Percentiles rank a stretch among this genome's conserved stretches.
Evolutionary conservation across 1,284 basidiomycete species (phyloP).

Genomic region (Paramarasmius palmivorus): DNA sequence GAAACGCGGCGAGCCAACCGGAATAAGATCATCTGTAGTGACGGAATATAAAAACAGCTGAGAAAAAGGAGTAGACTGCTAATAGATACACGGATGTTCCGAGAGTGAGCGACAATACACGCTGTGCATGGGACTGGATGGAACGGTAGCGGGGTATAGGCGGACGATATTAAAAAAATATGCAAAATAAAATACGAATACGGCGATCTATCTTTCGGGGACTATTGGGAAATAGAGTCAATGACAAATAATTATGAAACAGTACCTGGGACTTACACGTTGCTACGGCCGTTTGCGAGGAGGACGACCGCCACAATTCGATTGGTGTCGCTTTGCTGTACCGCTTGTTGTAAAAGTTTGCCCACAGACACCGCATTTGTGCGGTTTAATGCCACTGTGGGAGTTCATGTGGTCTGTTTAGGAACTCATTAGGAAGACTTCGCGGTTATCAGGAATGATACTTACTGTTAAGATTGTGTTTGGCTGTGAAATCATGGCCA

Average conservation of each 20-base stretch:
- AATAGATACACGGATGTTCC: conserved; percentile 4
- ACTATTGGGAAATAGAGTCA: neutral
- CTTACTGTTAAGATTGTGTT: conserved; percentile 5
- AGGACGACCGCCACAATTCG: neutral
- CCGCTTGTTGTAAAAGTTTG: conserved; percentile 4
- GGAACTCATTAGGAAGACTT: no score
- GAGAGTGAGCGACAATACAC: neutral
- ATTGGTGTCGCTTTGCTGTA: conserved; percentile 7
- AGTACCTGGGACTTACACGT: neutral
- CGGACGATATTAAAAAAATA: neutral
- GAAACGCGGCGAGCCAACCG: neutral
- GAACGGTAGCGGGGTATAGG: neutral
- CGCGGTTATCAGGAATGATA: no score
- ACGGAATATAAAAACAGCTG: neutral
- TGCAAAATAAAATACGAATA: neutral
- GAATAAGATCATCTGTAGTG: neutral
- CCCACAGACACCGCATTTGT: neutral
- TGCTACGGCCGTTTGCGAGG: conserved; percentile 3
- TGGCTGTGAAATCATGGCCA: neutral
- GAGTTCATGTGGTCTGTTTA: conserved; percentile 5
- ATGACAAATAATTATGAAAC: neutral
- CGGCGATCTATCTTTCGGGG: neutral
- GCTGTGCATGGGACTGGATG: neutral
- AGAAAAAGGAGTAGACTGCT: neutral
- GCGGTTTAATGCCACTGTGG: neutral